Evolutionary conservation across 2,329 filamentous ascomycete genomes (phyloP), one percentile per base, ranked within the genome.

Genomic region (Tolypocladium amazonense): DNA sequence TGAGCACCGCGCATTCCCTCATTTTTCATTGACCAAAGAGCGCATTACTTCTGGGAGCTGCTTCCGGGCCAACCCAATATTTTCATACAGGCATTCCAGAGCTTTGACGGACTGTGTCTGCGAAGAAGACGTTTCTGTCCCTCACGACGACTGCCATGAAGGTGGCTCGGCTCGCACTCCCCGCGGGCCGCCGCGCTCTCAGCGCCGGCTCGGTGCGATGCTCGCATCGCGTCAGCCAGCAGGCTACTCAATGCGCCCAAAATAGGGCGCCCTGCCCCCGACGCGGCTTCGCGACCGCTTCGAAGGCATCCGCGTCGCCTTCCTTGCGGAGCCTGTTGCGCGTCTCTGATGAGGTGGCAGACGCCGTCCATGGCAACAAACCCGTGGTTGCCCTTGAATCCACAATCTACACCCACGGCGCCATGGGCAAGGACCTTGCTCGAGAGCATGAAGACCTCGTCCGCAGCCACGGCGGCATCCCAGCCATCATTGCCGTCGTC

Each of bases 341-440:
- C 58, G 79, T 96, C 50, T 92, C 90, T 1, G 88, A 93, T 57
- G 93, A 97, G 73, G 88, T 99, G 15, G 78, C 81, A 58, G 85
- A 91, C 70, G 93, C 92, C 45, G 73, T 97, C 56, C 79, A 84
- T 50, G 82, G 84, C 15, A 86, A 87, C 60, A 87, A 85, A 67
- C 93, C 94, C 0, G 87, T 99, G 4, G 92, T 99, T 14, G 94
- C 93, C 20, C 81, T 99, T 5, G 94, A 99, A 74, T 92, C 90
- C 2, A 96, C 94, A 5, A 97, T 99, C 66, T 97, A 99, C 74
- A 99, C 94, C 1, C 94, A 99, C 75, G 92, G 92, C 47, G 86
- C 88, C 27, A 79, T 99, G 18, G 90, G 90, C n/a, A 83, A 85
- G 39, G 80, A 82, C 54, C 76, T 84, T 25, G 82, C 88, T 55